Evolutionary conservation across 306 rosid genomes (phyloP).

Genomic region (Luffa acutangula): DNA sequence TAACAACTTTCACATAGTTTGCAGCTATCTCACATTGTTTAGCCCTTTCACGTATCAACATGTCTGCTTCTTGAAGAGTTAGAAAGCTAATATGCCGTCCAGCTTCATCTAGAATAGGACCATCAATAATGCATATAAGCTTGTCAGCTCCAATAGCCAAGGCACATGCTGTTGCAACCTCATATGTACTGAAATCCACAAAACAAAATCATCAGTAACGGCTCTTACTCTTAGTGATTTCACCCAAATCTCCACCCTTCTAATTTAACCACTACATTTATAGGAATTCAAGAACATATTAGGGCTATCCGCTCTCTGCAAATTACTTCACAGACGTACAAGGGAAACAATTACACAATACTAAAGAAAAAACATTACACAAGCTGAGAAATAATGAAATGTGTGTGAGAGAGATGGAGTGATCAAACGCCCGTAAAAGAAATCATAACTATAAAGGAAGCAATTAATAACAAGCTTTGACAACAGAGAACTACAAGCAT

Average conservation of each 20-base stretch:
- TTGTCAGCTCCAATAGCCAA: constrained; percentile 91
- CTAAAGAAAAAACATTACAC: background rate
- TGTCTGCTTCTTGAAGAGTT: constrained; percentile 92
- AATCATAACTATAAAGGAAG: background rate
- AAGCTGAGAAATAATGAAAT: background rate
- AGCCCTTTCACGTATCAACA: constrained; percentile 73
- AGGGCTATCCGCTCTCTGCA: background rate
- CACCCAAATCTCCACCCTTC: background rate
- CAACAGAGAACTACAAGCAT: constrained; percentile 6
- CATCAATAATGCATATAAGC: constrained; percentile 85
- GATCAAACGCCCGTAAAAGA: background rate
- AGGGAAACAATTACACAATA: background rate
- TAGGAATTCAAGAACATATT: background rate
- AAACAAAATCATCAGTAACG: constrained; percentile 17
- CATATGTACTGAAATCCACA: constrained; percentile 61
- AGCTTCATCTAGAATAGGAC: constrained; percentile 82
- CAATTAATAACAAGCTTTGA: background rate
- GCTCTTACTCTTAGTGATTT: background rate
- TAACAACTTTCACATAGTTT: constrained; percentile 83
- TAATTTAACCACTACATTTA: background rate
- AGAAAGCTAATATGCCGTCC: constrained; percentile 66
- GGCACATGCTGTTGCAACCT: constrained; percentile 96
- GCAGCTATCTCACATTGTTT: constrained; percentile 91
- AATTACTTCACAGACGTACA: background rate
- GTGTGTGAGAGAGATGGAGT: background rate